Evolutionary conservation across 2,329 filamentous ascomycete species (phyloP).

Genomic region (Sporothrix protearum): DNA sequence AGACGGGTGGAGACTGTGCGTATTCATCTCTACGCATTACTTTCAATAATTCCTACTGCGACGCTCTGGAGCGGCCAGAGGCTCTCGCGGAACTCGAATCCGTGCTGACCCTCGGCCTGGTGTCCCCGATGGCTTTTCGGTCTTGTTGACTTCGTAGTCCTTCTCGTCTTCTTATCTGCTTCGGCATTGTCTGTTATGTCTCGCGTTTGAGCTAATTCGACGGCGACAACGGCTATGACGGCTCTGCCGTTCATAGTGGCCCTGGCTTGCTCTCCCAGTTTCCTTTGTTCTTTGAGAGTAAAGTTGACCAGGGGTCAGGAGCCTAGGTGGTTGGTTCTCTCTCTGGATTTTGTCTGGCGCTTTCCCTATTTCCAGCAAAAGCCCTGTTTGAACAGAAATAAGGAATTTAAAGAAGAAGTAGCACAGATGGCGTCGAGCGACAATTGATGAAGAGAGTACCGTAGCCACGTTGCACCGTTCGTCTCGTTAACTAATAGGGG

Average conservation of each 20-base stretch:
- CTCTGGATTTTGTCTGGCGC: not conserved
- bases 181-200: not conserved
- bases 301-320: conserved; percentile 6
- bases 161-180: not conserved
- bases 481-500: not conserved
- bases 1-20: too few species aligned
- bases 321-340: too few species aligned
- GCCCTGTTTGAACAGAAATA: too few species aligned
- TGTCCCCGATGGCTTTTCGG: not conserved
- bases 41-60: not conserved
- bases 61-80: not conserved
- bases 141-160: not conserved
- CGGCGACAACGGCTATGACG: not conserved
- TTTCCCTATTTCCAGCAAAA: not conserved
- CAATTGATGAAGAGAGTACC: not conserved
- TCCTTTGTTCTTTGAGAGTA: not conserved
- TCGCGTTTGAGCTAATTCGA: not conserved
- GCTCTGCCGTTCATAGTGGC: not conserved
- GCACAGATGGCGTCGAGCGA: not conserved
- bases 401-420: not conserved
- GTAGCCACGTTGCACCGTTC: not conserved
- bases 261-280: not conserved
- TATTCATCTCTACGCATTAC: too few species aligned
- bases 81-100: not conserved
- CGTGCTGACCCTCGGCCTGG: not conserved